Conservation (phyloP, 257 asterid genomes). For the Fraxinus cuspidata region DNA sequence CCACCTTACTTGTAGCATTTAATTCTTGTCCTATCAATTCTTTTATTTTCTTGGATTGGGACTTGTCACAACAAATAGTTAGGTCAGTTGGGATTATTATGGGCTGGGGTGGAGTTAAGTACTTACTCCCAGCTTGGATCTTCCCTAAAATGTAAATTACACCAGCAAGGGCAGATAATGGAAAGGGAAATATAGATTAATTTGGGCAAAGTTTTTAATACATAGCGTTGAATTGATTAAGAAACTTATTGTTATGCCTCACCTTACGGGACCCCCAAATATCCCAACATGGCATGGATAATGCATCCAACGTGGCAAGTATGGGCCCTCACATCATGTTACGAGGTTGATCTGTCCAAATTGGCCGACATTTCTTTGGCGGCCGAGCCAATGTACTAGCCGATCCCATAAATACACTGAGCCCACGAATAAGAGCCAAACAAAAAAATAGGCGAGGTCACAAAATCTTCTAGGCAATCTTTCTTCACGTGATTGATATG, state of each 20-base stretch:
- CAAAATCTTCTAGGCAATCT: no score
- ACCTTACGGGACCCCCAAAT: no score
- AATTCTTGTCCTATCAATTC: slow-evolving; percentile 16
- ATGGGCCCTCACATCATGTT: no score
- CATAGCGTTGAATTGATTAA: slow-evolving; percentile 30
- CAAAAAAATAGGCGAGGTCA: no score
- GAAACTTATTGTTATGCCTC: background rate
- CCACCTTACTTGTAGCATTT: slow-evolving; percentile 26
- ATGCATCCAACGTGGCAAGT: no score
- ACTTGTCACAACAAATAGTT: slow-evolving; percentile 41
- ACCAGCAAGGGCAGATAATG: slow-evolving; percentile 19
- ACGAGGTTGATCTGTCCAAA: no score
- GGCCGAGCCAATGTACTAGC: no score
- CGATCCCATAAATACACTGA: no score
- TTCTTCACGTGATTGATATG: no score
- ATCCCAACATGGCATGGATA: no score
- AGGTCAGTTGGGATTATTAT: slow-evolving; percentile 31
- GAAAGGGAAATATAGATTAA: slow-evolving; percentile 18
- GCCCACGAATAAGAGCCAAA: no score
- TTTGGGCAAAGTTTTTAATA: slow-evolving; percentile 13
- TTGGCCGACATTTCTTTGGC: no score
- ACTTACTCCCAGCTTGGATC: slow-evolving; percentile 29
- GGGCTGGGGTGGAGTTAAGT: slow-evolving; percentile 19
- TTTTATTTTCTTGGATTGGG: slow-evolving; percentile 32
- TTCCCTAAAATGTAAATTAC: slow-evolving; percentile 16